Base-by-base conservation (phyloP, 2,329 filamentous ascomycete genomes). In the Aspergillus fructus region DNA sequence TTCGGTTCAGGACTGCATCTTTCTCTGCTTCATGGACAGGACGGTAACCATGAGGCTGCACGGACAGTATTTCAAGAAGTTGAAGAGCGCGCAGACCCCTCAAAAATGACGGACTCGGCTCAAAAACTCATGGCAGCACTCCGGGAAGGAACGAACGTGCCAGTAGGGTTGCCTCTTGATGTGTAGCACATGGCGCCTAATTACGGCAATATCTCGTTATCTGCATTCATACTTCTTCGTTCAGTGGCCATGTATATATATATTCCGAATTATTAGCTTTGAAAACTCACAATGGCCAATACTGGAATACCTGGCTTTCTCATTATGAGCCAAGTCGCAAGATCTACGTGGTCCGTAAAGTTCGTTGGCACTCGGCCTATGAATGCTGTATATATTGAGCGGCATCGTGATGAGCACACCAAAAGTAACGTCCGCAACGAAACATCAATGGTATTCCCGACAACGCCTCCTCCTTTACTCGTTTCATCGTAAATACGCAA, bases 21-120 rank as follows among this genome's bases (percentile, higher is more conserved):
- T 39, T 68, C 69, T 5, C 51, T 71, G n/a, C 49, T 77, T 3
- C 42, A 62, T 4, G 68, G 70, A 21, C 64, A 73, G 54, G 59
- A 67, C 34, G 68, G 68, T 40, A 21, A 53, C 33, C 11, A 27
- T 30, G 33, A 47, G 2, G 11, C 60, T 4, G 23, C 45, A 5
- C 52, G 58, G 0, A 41, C 59, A 12, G 66, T 39, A 6, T 7
- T 66, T 4, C 37, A 58, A 23, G 30, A 58, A 4, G 54, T 66
- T 21, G 59, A 70, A 21, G 23, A 43, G 15, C 5, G 1, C 34
- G 40, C 34, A 37, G 34, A 37, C 5, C 12, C 4, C 4, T 13
- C 33, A 34, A 34, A n/a, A 37, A 37, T n/a, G 15, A 13, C 5
- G 15, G 34, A n/a, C 12, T 6, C 6, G 34, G 3, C 34, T n/a